A percentile compares a stretch with the other conserved stretches of the same genome.
These are phyloP conservation scores for Aspergillus melleus DNA, from an alignment of 2,329 filamentous ascomycete species.

Conservation along the genomic window DNA sequence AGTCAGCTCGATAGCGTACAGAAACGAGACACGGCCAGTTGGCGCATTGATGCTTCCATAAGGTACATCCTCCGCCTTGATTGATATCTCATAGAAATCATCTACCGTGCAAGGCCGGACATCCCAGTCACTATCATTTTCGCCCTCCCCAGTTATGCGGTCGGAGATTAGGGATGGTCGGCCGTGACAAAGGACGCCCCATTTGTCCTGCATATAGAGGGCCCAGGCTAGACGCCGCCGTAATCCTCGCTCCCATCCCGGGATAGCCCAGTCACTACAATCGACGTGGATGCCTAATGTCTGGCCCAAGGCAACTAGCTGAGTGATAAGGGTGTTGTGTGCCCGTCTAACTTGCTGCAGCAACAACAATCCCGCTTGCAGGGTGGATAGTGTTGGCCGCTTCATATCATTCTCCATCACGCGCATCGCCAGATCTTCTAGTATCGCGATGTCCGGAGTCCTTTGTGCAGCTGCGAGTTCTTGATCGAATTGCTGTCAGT, in stretches of 20 bases:
- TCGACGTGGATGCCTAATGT: slow-evolving; percentile 62
- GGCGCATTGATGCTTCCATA: slow-evolving; percentile 9
- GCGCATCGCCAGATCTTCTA: slow-evolving; percentile 47
- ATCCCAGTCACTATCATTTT: slow-evolving; percentile 54
- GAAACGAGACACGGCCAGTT: slow-evolving; percentile 8
- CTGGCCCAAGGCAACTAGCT: slow-evolving; percentile 59
- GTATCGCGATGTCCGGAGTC: slow-evolving; percentile 23
- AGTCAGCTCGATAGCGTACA: slow-evolving; percentile 11
- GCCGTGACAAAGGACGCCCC: slow-evolving; percentile 55
- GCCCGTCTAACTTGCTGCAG: slow-evolving; percentile 49
- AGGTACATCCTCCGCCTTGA: slow-evolving; percentile 20
- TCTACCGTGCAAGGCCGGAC: slow-evolving; percentile 46
- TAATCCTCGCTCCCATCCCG: slow-evolving; percentile 62
- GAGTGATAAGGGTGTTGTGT: slow-evolving; percentile 50
- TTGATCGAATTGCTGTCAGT: slow-evolving; percentile 71
- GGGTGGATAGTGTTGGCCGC: slow-evolving; percentile 56
- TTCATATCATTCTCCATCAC: slow-evolving; percentile 40
- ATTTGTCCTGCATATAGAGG: slow-evolving; percentile 63
- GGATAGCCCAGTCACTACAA: slow-evolving; percentile 62
- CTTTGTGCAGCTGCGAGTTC: slow-evolving; percentile 1
- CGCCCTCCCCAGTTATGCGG: neutral
- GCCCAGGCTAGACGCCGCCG: slow-evolving; percentile 64
- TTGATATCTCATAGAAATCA: slow-evolving; percentile 44
- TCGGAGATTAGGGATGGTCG: slow-evolving; percentile 51
- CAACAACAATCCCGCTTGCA: slow-evolving; percentile 57